Base-by-base conservation (phyloP, 1,139 yeast species). In the Entelexis sorbosivorans region DNA sequence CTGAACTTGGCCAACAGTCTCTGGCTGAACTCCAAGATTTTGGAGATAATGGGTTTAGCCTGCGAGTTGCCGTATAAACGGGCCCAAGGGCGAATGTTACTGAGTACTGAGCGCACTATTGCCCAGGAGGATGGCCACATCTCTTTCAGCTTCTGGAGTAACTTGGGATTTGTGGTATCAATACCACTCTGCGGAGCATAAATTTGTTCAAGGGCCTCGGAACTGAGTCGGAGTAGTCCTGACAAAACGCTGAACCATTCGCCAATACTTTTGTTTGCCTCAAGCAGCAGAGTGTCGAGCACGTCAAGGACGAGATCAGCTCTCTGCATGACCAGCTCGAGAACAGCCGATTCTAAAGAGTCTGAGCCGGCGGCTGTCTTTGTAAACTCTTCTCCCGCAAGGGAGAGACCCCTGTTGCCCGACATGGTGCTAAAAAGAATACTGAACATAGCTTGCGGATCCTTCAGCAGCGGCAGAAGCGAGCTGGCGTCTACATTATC, bases 1-100 rank as follows among this genome's bases (percentile, higher is more conserved):
- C 83, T 71, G 61, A 77, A 83, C 3, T 89, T 78, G 53, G 77
- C 81, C 19, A 89, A 66, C 39, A 89, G 68, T 2, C 73, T 68
- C 57, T 81, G 81, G 58, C 95, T 82, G 47, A 85, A 72, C 59
- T 89, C 96, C 19, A 56, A 42, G 11, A 42, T 22, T 11, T 19
- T 44, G 8, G 44, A 13, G 5, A 56, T 40, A 2, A 56, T 35
- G 1, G 50, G 44, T 22, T 51, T 47, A 1, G 54, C 52, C 6
- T 38, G 50, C 2, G 45, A 11, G 6, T 38, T 36, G 3, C 49
- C 22, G 38, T 47, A 52, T 16, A 24, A 19, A 1, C n/a, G 31
- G 2, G 56, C 52, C 59, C 59, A 56, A 4, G 38, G 24, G 4
- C 56, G 51, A 26, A 56, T 43, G n/a, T 48, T 49, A 17, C 33